Evolutionary conservation across 2,329 filamentous ascomycete species (phyloP), one percentile per base, ranked within the genome.

Genomic region (Chaetomium sp.): DNA sequence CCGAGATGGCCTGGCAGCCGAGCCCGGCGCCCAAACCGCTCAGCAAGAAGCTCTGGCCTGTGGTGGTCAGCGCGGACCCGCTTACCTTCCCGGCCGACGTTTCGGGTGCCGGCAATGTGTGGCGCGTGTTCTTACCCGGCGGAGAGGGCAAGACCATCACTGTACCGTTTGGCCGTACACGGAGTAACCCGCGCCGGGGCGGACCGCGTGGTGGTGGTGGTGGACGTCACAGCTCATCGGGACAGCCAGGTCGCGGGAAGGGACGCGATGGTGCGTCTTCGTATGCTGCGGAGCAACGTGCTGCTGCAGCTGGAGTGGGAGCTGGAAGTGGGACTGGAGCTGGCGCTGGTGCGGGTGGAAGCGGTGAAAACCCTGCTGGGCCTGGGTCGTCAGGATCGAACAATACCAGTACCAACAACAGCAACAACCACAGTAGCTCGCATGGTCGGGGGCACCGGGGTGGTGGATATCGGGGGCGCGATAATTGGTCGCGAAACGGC

Each of bases 1-100:
- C 86, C 1, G 78, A 81, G 38, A 77, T 79, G 38, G 80, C 83
- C 12, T 89, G 85, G 84, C 75, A 79, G 54, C 79, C 83, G 11
- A 81, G 79, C 6, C 67, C 75, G 10, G 72, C 78, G 42, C 77
- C 78, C 38, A 85, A 82, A 65, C 74, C 79, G 1, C 71, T 84
- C 10, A 79, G 77, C 0, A 75, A 74, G 58, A 77, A 73, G 60
- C 76, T 84, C 42, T 65, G 73, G 35, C 68, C 82, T 6, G 57
- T 67, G 7, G 65, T 81, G 44, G 68, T 76, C 6, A 76, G 60
- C 32, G 62, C 58, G 38, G 64, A 66, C 2, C n/a, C 61, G 1
- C 56, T 68, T 35, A 59, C 50, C 51, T 64, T 69, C 49, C 61
- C 62, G 6, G 52, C 56, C 38, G 63, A 66, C 14, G 57, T 64